Percentiles rank a stretch among this genome's conserved stretches.
Conservation (phyloP, 371 early-diverging fungal genomes). For the Lichtheimia ornata region DNA sequence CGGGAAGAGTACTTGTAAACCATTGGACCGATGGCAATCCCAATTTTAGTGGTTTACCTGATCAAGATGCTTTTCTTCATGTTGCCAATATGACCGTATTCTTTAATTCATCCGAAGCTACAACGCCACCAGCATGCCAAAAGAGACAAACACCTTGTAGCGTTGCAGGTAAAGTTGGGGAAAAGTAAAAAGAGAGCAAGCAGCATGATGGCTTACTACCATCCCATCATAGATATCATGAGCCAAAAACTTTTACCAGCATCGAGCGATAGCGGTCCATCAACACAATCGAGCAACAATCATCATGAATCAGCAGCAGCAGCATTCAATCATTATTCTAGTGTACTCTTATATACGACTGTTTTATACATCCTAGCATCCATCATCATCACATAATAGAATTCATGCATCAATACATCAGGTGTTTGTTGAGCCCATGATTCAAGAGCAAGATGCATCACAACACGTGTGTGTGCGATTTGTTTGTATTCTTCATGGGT, state of each 20-base stretch:
- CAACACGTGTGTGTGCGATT: too few relatives aligned
- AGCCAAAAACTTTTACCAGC: conserved; percentile 7
- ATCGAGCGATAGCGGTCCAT: background rate
- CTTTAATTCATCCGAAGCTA: conserved; percentile 41
- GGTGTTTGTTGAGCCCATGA: too few relatives aligned
- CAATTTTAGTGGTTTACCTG: conserved; percentile 35
- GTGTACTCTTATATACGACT: too few relatives aligned
- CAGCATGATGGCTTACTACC: background rate
- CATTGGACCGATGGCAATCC: conserved; percentile 55
- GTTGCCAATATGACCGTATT: conserved; percentile 41
- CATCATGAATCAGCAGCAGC: too few relatives aligned
- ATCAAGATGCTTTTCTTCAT: conserved; percentile 25
- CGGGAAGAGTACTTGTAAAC: conserved; percentile 40
- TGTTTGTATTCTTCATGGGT: too few relatives aligned
- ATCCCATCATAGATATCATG: conserved; percentile 4
- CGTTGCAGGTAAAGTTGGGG: conserved; percentile 16
- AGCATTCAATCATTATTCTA: too few relatives aligned
- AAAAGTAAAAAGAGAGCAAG: background rate
- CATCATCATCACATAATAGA: too few relatives aligned
- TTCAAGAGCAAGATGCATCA: too few relatives aligned
- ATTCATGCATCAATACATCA: too few relatives aligned
- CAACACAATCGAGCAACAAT: background rate
- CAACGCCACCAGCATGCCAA: conserved; percentile 12
- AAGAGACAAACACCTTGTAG: conserved; percentile 9
- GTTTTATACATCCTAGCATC: too few relatives aligned